These are phyloP conservation scores for Aureobasidium vineae DNA, from an alignment of 2,329 filamentous ascomycete species.

Conservation along the genomic window DNA sequence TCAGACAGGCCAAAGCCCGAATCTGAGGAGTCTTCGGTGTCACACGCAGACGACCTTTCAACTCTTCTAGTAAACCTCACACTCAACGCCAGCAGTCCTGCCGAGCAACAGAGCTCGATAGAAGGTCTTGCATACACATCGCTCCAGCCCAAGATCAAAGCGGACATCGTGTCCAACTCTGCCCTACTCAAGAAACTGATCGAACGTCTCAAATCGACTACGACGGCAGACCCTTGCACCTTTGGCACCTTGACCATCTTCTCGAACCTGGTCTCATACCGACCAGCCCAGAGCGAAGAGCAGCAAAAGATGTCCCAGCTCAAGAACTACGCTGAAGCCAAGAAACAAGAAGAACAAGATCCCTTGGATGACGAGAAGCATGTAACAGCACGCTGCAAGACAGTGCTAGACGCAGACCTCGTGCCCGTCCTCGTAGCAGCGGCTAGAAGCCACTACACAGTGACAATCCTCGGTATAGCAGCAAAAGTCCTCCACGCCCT, in stretches of 20 bases:
- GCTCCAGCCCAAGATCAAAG: slow-evolving; percentile 79
- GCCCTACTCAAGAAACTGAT: slow-evolving; percentile 69
- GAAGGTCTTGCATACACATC: slow-evolving; percentile 93
- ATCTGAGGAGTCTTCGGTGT: slow-evolving; percentile 30
- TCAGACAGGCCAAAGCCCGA: slow-evolving; percentile 13
- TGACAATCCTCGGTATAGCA: slow-evolving; percentile 68
- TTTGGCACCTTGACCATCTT: slow-evolving; percentile 87
- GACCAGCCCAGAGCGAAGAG: slow-evolving; percentile 76
- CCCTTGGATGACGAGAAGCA: slow-evolving; percentile 72
- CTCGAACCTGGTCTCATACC: slow-evolving; percentile 78
- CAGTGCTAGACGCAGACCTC: slow-evolving; percentile 73
- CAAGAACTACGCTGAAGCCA: slow-evolving; percentile 89
- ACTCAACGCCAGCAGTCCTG: slow-evolving; percentile 52
- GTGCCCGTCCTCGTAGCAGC: slow-evolving; percentile 70
- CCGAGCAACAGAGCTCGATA: slow-evolving; percentile 64
- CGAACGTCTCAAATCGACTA: slow-evolving; percentile 55
- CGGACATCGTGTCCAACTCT: slow-evolving; percentile 68
- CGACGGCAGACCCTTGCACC: slow-evolving; percentile 44
- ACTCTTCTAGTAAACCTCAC: slow-evolving; percentile 63
- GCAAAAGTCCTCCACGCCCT: slow-evolving; percentile 75
- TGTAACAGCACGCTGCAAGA: slow-evolving; percentile 71
- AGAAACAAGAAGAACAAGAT: slow-evolving; percentile 61
- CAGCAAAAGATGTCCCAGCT: slow-evolving; percentile 89
- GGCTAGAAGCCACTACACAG: slow-evolving; percentile 54
- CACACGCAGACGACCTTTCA: slow-evolving; percentile 49